Conservation (phyloP, 1,139 yeast genomes). For the Lodderomyces jiufengensis region DNA sequence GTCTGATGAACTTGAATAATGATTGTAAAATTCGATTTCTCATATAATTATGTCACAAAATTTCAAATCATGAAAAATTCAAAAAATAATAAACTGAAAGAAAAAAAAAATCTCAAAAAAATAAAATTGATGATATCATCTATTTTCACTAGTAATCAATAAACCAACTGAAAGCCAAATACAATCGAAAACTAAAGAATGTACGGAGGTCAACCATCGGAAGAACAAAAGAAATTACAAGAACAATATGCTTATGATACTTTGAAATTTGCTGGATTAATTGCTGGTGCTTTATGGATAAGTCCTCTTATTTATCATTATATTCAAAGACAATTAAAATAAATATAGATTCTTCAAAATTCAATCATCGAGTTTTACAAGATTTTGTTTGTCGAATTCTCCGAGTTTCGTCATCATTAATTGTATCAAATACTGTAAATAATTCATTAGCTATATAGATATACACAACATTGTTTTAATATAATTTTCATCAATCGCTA, state of each 20-base stretch:
- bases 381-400: no score
- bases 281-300: constrained; percentile 79
- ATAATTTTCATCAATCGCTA: neutral
- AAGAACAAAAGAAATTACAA: constrained; percentile 74
- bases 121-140: no score
- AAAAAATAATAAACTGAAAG: no score
- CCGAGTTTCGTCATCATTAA: no score
- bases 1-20: no score
- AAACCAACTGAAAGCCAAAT: neutral
- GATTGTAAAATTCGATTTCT: no score
- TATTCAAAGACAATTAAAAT: constrained; percentile 54
- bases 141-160: no score
- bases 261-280: constrained; percentile 60
- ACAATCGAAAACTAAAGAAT: constrained; percentile 27
- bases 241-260: constrained; percentile 67
- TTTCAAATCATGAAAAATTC: no score
- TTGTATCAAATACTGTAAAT: constrained; percentile 1
- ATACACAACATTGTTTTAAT: neutral
- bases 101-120: no score
- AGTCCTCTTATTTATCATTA: constrained; percentile 65
- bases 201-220: constrained; percentile 78
- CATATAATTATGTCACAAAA: no score
- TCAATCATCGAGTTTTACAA: no score
- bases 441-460: neutral
- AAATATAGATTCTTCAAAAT: neutral